Evolutionary conservation across 2,329 filamentous ascomycete species (phyloP).

Genomic region (Lachnellula hyalina): DNA sequence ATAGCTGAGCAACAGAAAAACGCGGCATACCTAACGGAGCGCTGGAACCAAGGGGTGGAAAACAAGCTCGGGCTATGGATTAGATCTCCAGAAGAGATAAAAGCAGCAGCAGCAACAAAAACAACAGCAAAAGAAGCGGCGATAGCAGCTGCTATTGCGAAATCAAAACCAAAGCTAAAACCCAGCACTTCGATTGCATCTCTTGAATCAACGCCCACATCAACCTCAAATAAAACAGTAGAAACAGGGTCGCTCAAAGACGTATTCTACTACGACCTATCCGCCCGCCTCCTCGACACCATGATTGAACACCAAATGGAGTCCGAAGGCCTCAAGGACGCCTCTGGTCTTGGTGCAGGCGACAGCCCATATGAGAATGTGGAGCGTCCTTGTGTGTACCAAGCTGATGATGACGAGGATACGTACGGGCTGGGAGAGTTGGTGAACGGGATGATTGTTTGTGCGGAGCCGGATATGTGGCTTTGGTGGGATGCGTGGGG

Average conservation of each 20-base stretch:
- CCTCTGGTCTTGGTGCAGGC: slow-evolving; percentile 38
- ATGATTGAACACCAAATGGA: slow-evolving; percentile 46
- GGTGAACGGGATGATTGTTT: slow-evolving; percentile 29
- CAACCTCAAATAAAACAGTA: background rate
- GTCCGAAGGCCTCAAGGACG: slow-evolving; percentile 38
- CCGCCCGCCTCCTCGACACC: slow-evolving; percentile 37
- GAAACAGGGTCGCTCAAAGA: slow-evolving; percentile 18
- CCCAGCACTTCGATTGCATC: no score
- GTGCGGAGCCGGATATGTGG: slow-evolving; percentile 37
- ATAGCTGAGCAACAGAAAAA: slow-evolving; percentile 50
- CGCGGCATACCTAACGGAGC: slow-evolving; percentile 43
- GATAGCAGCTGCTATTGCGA: no score
- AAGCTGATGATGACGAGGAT: slow-evolving; percentile 17
- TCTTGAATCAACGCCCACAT: no score
- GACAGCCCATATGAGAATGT: slow-evolving; percentile 16
- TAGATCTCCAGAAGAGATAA: slow-evolving; percentile 4
- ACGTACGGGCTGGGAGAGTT: slow-evolving; percentile 9
- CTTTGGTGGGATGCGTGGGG: slow-evolving; percentile 50
- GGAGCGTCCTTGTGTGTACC: slow-evolving; percentile 21
- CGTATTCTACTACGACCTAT: slow-evolving; percentile 39
- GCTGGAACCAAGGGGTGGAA: slow-evolving; percentile 46
- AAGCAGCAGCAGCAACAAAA: background rate
- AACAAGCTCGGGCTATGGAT: slow-evolving; percentile 41
- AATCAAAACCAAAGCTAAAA: no score
- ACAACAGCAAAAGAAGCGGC: no score